phyloP scores from a whole-genome alignment of 2,329 filamentous ascomycete species.

The Alternaria infectoria region DNA sequence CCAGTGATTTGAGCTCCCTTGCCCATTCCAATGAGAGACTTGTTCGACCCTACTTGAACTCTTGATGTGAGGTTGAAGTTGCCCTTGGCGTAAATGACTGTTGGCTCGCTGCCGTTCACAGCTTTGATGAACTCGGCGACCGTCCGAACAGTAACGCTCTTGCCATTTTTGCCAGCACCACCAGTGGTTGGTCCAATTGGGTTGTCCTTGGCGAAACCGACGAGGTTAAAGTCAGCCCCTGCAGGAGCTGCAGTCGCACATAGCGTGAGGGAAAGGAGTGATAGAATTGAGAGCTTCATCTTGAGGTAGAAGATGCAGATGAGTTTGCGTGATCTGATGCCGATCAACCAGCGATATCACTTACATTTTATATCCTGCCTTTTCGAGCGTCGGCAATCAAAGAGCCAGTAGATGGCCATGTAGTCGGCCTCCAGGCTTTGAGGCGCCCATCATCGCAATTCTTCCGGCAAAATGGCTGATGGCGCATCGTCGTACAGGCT shows the following conservation, averaged over 20 bases:
- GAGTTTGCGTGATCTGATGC: neutral
- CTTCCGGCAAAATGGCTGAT: conserved; percentile 19
- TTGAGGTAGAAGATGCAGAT: conserved; percentile 7
- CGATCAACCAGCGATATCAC: neutral
- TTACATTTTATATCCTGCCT: conserved; percentile 1
- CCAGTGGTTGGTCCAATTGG: conserved; percentile 43
- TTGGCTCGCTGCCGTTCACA: conserved; percentile 31
- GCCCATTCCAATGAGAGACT: conserved; percentile 48
- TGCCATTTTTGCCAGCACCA: conserved; percentile 35
- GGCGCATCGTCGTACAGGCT: conserved; percentile 3
- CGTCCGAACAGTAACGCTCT: conserved; percentile 38
- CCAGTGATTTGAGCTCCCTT: conserved; percentile 51
- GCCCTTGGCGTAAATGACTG: conserved; percentile 54
- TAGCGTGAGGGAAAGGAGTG: conserved; percentile 25
- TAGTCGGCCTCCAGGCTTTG: neutral
- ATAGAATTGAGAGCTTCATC: conserved; percentile 37
- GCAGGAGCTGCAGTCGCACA: conserved; percentile 25
- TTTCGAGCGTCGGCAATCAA: neutral
- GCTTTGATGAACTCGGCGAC: conserved; percentile 35
- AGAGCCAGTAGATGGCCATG: neutral
- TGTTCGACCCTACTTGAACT: conserved; percentile 56
- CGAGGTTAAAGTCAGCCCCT: conserved; percentile 33
- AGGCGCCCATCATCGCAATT: conserved; percentile 4
- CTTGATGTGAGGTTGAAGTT: conserved; percentile 52
- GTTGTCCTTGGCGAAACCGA: conserved; percentile 44